Percentiles rank a stretch among this genome's conserved stretches.
These are phyloP conservation scores for Suhomyces guaymorum DNA, from an alignment of 1,139 yeast genomes.

Conservation along the genomic window DNA sequence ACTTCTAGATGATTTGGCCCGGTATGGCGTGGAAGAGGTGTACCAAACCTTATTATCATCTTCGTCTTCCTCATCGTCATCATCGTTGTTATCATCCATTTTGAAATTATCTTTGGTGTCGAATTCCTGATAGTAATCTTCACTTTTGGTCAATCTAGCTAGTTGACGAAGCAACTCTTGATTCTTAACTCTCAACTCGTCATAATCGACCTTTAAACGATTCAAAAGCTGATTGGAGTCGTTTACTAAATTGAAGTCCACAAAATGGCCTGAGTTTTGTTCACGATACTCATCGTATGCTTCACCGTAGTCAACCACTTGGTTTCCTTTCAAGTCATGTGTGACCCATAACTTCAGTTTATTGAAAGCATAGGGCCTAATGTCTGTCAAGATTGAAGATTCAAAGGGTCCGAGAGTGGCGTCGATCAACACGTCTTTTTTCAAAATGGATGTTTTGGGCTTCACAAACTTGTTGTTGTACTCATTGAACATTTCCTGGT, in stretches of 20 bases:
- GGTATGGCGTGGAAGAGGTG: conserved; percentile 29
- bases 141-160: conserved; percentile 10
- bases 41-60: conserved; percentile 21
- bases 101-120: conserved; percentile 13
- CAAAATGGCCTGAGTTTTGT: conserved; percentile 5
- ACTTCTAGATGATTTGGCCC: conserved; percentile 4
- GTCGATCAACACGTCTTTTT: conserved; percentile 66
- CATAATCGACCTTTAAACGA: conserved; percentile 16
- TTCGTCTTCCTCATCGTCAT: conserved; percentile 12
- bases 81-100: conserved; percentile 11
- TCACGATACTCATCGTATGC: conserved; percentile 5
- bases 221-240: conserved; percentile 17
- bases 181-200: conserved; percentile 16
- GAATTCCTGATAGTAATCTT: conserved; percentile 13
- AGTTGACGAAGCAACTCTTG: conserved; percentile 16
- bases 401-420: conserved; percentile 50
- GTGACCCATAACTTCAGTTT: conserved; percentile 47
- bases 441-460: conserved; percentile 54
- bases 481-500: conserved; percentile 64
- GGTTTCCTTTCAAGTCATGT: conserved; percentile 47
- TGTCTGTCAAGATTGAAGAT: conserved; percentile 33
- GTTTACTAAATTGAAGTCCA: conserved; percentile 11
- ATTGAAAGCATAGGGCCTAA: conserved; percentile 31
- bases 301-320: conserved; percentile 16
- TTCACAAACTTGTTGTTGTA: conserved; percentile 65